Conservation (phyloP, 805 yeast genomes). For the Wickerhamomyces pijperi region DNA sequence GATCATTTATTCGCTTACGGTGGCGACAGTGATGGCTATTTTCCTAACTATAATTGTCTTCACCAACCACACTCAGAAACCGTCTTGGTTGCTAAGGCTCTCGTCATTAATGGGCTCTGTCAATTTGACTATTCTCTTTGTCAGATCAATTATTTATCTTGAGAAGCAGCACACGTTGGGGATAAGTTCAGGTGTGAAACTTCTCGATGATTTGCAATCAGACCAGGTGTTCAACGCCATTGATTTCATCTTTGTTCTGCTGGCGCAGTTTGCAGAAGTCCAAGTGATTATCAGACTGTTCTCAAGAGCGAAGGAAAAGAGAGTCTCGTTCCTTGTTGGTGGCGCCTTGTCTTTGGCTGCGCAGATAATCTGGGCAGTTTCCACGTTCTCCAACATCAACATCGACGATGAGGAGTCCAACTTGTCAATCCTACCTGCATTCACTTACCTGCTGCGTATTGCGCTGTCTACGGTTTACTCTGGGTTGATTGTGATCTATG, state of each 20-base stretch:
- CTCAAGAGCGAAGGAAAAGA: conserved; percentile 55
- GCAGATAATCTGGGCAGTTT: conserved; percentile 61
- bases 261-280: conserved; percentile 58
- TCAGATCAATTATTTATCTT: conserved; percentile 34
- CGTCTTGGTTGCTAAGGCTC: conserved; percentile 37
- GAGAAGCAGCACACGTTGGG: conserved; percentile 32
- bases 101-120: conserved; percentile 44
- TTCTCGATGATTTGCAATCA: conserved; percentile 32
- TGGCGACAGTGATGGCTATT: conserved; percentile 54
- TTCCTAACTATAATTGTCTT: conserved; percentile 53
- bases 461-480: conserved; percentile 62
- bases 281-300: conserved; percentile 61
- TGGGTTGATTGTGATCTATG: conserved; percentile 45
- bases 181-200: conserved; percentile 29
- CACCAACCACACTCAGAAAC: conserved; percentile 54
- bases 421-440: conserved; percentile 56
- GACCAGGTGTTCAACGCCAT: conserved; percentile 38
- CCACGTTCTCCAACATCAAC: conserved; percentile 29
- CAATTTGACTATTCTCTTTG: conserved; percentile 40
- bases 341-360: conserved; percentile 38
- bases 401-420: conserved; percentile 19
- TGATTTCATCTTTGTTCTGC: conserved; percentile 44
- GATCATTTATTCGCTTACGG: conserved; percentile 47
- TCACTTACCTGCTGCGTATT: conserved; percentile 62
- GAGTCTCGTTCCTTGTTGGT: conserved; percentile 52